Evolutionary conservation across 495 filamentous ascomycete species (phyloP), one percentile per base, ranked within the genome.

Genomic region (Oleoguttula mirabilis): DNA sequence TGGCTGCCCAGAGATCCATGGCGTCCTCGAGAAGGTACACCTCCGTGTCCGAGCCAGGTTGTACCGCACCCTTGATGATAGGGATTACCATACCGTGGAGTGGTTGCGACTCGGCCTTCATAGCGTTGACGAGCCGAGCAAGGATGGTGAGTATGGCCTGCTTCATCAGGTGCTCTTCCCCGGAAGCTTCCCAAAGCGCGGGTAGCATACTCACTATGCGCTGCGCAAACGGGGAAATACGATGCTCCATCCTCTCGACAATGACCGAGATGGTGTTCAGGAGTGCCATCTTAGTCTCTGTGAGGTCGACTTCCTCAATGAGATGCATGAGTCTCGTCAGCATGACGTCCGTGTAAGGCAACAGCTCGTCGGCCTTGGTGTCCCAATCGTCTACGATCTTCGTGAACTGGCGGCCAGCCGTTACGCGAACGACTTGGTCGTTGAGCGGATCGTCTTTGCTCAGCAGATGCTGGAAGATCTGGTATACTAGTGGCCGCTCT

Each of bases 11-110:
- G 17, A 98, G 72, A 22, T 94, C 86, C 10, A 98, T 66, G 0
- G 86, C 83, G 53, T 98, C 90, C 44, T 96, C 90, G 10, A 93
- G 70, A 6, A 96, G 77, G 54, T 93, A 90, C 5, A 92, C 58
- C 48, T 82, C 75, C 21, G 79, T 75, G 22, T 87, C 73, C 4
- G 84, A 88, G n/a, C 72, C 75, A 3, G 80, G 76, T 45, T 88
- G 75, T 35, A 88, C 74, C 4, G 85, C 85, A 43, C 76, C 79
- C 32, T 70, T 61, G 27, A 96, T 82, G 21, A 94, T 67, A 0
- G 86, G 86, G 23, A 94, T 62, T 36, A 92, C 79, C 47, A 81
- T 63, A 16, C 60, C 47, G 43, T 92, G 82, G 40, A 86, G 90
- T 23, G 72, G 69, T 30, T 68, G 67, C 10, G 80, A 86, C 10